phyloP scores from a whole-genome alignment of 1,284 basidiomycete genomes.

The Ustilago hordei region DNA sequence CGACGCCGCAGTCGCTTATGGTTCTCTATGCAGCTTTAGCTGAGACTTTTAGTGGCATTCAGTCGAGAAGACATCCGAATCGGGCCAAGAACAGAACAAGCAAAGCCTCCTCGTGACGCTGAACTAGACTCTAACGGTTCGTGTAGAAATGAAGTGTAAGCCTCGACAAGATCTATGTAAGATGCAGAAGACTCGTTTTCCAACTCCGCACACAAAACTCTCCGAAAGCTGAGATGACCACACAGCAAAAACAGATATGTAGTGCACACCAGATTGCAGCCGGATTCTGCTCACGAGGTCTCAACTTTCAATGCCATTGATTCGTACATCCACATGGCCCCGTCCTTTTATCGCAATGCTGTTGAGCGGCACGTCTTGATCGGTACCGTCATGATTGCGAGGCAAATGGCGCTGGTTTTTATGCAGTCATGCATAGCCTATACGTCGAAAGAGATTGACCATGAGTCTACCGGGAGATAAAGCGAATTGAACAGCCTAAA shows the following conservation, averaged over 20 bases:
- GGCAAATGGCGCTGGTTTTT: not conserved
- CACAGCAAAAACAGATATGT: not conserved
- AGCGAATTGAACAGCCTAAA: not conserved
- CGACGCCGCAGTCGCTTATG: not conserved
- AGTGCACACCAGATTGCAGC: constrained; percentile 4
- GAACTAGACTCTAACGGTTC: constrained; percentile 11
- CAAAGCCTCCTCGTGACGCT: constrained; percentile 3
- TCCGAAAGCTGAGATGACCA: constrained; percentile 16
- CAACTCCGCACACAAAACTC: constrained; percentile 7
- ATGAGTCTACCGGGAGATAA: not conserved
- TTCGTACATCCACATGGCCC: not conserved
- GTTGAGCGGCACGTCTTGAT: not conserved
- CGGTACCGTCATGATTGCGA: not conserved
- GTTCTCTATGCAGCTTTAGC: not conserved
- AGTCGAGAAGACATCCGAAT: not conserved
- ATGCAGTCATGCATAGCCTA: constrained; percentile 3
- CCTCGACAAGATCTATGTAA: not conserved
- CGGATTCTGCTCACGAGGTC: not conserved
- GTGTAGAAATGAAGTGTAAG: not conserved
- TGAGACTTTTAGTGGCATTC: constrained; percentile 16
- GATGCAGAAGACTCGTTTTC: not conserved
- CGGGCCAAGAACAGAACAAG: not conserved
- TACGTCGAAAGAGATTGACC: not conserved
- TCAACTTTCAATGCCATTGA: not conserved
- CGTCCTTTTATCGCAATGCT: not conserved